Percentiles rank a stretch among this genome's conserved stretches.
These are phyloP conservation scores for Trichophaea hybrida DNA, from an alignment of 2,329 filamentous ascomycete species.

Conservation along the genomic window DNA sequence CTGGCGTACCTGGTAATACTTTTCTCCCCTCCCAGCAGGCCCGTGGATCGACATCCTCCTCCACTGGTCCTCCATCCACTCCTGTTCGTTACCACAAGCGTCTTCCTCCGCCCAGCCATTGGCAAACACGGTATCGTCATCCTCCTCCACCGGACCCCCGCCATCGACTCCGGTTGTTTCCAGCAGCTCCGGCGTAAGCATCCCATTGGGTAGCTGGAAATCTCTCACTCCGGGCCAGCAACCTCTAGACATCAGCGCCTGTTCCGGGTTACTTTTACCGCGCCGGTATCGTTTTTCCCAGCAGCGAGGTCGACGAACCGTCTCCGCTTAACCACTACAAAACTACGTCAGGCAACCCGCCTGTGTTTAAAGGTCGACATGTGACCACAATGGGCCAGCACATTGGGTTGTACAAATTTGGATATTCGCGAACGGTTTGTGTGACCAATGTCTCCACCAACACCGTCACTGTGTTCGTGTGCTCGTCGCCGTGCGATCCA, in stretches of 20 bases:
- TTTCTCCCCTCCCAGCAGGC: too few species aligned
- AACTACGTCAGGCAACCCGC: not conserved
- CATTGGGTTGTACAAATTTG: not conserved
- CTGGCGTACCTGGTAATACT: too few species aligned
- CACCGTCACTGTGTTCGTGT: not conserved
- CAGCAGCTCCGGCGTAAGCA: too few species aligned
- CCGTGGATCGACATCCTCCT: too few species aligned
- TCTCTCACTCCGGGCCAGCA: too few species aligned
- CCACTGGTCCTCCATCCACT: too few species aligned
- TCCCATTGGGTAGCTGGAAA: too few species aligned
- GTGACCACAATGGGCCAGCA: not conserved
- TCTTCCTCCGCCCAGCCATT: too few species aligned
- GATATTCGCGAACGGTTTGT: not conserved
- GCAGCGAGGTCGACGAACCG: not conserved
- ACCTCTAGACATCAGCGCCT: conserved; percentile 28
- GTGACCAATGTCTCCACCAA: not conserved
- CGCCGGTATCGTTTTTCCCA: not conserved
- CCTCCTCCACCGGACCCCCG: too few species aligned
- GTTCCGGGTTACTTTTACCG: conserved; percentile 23
- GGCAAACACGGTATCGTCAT: too few species aligned
- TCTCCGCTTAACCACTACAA: not conserved
- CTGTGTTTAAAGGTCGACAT: not conserved
- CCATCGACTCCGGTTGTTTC: too few species aligned
- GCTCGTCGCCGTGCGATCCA: not conserved
- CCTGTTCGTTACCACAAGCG: too few species aligned